Conservation (phyloP, 2,329 filamentous ascomycete genomes). For the Trichophyton rubrum region DNA sequence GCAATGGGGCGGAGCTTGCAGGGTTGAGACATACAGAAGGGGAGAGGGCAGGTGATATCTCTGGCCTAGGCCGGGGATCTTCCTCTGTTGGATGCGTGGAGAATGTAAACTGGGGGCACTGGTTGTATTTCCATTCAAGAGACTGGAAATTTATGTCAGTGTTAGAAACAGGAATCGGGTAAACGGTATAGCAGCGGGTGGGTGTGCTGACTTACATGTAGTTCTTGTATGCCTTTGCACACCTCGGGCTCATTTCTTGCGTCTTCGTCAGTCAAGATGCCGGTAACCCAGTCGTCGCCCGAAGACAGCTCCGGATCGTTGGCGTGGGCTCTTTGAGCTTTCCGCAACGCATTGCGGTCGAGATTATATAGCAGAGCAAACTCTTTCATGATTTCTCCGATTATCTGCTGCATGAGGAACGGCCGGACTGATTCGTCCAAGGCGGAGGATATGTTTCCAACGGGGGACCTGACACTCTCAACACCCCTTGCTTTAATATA, state of each 20-base stretch:
- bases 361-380: constrained; percentile 56
- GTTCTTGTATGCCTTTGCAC: constrained; percentile 43
- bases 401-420: constrained; percentile 37
- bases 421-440: constrained; percentile 33
- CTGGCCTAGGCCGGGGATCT: constrained; percentile 45
- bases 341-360: constrained; percentile 22
- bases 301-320: constrained; percentile 23
- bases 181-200: background rate
- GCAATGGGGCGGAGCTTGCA: constrained; percentile 1
- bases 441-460: constrained; percentile 60
- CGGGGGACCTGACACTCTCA: constrained; percentile 75
- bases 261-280: constrained; percentile 41
- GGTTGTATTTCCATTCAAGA: constrained; percentile 60
- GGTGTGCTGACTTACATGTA: constrained; percentile 39
- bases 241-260: constrained; percentile 41
- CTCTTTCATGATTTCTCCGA: constrained; percentile 47
- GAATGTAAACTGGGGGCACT: constrained; percentile 74
- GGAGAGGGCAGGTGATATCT: constrained; percentile 38
- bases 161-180: background rate
- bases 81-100: constrained; percentile 48
- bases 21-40: constrained; percentile 29
- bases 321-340: constrained; percentile 23
- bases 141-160: constrained; percentile 21
- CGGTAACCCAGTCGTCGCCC: constrained; percentile 26
- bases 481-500: constrained; percentile 75